These are phyloP conservation scores for Panaeolus cyanescens DNA, from an alignment of 768 basidiomycete species.

Conservation along the genomic window DNA sequence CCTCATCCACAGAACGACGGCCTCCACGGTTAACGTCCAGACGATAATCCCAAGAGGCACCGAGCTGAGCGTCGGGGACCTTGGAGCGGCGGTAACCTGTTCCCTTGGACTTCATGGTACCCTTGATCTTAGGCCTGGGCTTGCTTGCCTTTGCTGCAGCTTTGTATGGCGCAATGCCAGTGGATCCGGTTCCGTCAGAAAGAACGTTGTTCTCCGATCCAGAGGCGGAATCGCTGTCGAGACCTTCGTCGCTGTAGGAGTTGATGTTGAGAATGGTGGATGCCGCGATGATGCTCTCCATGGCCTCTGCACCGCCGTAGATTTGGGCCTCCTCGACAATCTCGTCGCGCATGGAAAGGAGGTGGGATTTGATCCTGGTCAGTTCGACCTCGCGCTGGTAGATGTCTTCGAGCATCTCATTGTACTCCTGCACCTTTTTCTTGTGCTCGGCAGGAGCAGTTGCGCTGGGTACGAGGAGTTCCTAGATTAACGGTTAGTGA, in stretches of 20 bases:
- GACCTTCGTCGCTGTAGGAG: slow-evolving; percentile 10
- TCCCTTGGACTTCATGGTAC: slow-evolving; percentile 24
- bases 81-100: slow-evolving; percentile 20
- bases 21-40: slow-evolving; percentile 19
- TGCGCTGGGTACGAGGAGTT: slow-evolving; percentile 26
- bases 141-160: slow-evolving; percentile 10
- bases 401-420: slow-evolving; percentile 35
- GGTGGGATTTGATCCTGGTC: slow-evolving; percentile 27
- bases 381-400: slow-evolving; percentile 36
- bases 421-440: slow-evolving; percentile 30
- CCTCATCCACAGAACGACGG: slow-evolving; percentile 19
- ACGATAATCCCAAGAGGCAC: slow-evolving; percentile 26
- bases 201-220: slow-evolving; percentile 20
- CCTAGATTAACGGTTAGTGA: slow-evolving; percentile 20
- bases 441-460: slow-evolving; percentile 28
- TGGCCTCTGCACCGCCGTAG: slow-evolving; percentile 11
- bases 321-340: slow-evolving; percentile 30
- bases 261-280: slow-evolving; percentile 10
- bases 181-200: slow-evolving; percentile 18
- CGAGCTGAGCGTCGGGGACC: slow-evolving; percentile 23
- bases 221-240: slow-evolving; percentile 20
- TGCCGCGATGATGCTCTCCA: slow-evolving; percentile 6
- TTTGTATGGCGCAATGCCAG: slow-evolving; percentile 3
- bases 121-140: slow-evolving; percentile 12
- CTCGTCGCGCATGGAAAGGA: slow-evolving; percentile 31